These are phyloP conservation scores for Lepidium aucheri DNA, from an alignment of 345 rosid species.

Conservation along the genomic window DNA sequence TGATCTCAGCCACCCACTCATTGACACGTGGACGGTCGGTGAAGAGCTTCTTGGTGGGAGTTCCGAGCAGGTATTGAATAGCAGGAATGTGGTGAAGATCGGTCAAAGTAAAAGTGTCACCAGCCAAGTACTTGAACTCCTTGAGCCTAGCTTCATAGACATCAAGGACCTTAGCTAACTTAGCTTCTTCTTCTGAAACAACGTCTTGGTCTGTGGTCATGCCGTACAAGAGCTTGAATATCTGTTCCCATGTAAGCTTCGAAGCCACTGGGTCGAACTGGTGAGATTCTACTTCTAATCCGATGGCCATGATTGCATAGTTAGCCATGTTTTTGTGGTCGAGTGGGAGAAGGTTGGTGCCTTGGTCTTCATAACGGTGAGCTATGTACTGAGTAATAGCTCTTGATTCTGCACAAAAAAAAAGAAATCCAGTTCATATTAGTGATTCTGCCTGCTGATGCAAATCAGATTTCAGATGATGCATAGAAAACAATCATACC, in stretches of 20 bases:
- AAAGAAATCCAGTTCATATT: not conserved
- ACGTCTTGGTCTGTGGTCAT: slow-evolving; percentile 39
- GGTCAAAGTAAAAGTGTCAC: slow-evolving; percentile 52
- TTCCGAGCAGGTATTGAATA: slow-evolving; percentile 32
- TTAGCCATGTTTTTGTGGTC: slow-evolving; percentile 24
- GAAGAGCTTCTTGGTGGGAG: slow-evolving; percentile 38
- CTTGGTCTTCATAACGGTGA: slow-evolving; percentile 38
- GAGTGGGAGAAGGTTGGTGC: slow-evolving; percentile 38
- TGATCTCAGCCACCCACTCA: slow-evolving; percentile 52
- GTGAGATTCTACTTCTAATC: slow-evolving; percentile 68
- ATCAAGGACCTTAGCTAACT: slow-evolving; percentile 47
- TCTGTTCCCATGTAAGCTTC: slow-evolving; percentile 53
- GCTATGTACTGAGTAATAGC: slow-evolving; percentile 62
- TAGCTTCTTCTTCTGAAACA: slow-evolving; percentile 47
- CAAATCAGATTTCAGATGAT: not conserved
- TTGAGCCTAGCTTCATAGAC: slow-evolving; percentile 54
- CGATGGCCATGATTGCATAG: slow-evolving; percentile 29
- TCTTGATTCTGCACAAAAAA: slow-evolving; percentile 60
- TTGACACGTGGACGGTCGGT: slow-evolving; percentile 40
- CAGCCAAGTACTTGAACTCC: slow-evolving; percentile 55
- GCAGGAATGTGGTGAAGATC: slow-evolving; percentile 72
- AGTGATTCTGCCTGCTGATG: not conserved
- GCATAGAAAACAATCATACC: slow-evolving; percentile 34
- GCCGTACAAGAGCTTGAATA: slow-evolving; percentile 42
- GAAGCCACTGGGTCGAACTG: slow-evolving; percentile 53